A percentile compares a stretch with the other conserved stretches of the same genome.
These are phyloP conservation scores for Metschnikowia orientalis DNA, from an alignment of 805 yeast species.

Conservation along the genomic window DNA sequence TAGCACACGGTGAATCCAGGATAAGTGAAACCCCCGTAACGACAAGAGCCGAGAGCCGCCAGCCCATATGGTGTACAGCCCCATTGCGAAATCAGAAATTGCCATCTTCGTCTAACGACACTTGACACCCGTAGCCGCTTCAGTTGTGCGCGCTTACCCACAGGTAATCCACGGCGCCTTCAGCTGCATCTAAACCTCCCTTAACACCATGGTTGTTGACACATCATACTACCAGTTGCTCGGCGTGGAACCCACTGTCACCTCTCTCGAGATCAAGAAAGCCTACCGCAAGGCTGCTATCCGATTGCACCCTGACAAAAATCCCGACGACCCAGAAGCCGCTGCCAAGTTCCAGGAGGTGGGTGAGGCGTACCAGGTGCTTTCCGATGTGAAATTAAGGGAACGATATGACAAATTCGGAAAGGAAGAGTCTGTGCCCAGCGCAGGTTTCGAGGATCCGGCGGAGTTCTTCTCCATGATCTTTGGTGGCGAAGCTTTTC, in stretches of 20 bases:
- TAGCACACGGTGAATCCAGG: constrained; percentile 1
- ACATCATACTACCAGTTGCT: constrained; percentile 41
- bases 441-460: constrained; percentile 66
- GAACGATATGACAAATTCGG: constrained; percentile 72
- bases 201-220: constrained; percentile 38
- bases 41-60: no score
- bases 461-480: constrained; percentile 63
- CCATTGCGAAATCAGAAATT: no score
- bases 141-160: no score
- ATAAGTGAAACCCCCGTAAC: no score
- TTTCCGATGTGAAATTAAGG: constrained; percentile 61
- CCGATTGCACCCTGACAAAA: constrained; percentile 61
- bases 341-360: constrained; percentile 44
- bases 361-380: constrained; percentile 73
- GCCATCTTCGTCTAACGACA: no score
- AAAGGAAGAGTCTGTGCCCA: constrained; percentile 64
- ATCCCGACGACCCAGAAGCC: constrained; percentile 43
- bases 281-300: constrained; percentile 77
- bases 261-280: constrained; percentile 41
- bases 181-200: background rate
- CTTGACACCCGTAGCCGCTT: no score
- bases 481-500: constrained; percentile 89
- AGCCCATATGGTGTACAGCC: no score
- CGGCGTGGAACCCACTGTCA: constrained; percentile 31
- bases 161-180: background rate